Conservation (phyloP, 257 asterid species). For the Ehretia macrophylla region DNA sequence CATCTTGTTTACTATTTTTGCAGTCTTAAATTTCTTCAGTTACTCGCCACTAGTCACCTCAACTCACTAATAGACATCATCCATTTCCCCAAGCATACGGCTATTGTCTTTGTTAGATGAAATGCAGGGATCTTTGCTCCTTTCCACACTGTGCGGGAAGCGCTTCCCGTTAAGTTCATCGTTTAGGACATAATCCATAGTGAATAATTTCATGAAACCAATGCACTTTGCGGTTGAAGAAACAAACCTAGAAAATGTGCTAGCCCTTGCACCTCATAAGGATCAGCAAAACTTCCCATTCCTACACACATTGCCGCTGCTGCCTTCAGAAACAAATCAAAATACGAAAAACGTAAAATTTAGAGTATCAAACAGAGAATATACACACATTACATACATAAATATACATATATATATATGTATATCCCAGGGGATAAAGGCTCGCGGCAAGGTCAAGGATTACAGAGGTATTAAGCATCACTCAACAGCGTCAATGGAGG, state of each 20-base stretch:
- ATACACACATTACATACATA: too few species aligned
- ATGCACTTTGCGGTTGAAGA: not conserved
- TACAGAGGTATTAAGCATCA: not conserved
- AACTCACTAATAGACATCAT: not conserved
- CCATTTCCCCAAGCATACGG: not conserved
- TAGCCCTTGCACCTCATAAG: slow-evolving; percentile 93
- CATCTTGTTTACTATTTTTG: too few species aligned
- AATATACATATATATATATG: too few species aligned
- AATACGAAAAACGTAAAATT: slow-evolving; percentile 5
- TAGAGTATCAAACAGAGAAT: not conserved
- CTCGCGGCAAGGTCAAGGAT: too few species aligned
- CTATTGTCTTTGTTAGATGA: not conserved
- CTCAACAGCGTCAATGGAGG: too few species aligned
- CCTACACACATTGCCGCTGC: slow-evolving; percentile 98
- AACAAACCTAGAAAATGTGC: slow-evolving; percentile 90
- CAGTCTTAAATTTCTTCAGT: not conserved
- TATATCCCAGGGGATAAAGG: too few species aligned
- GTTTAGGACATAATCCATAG: not conserved
- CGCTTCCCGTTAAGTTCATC: not conserved
- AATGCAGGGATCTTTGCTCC: not conserved
- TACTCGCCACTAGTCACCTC: not conserved
- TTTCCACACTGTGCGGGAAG: not conserved
- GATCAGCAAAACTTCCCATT: slow-evolving; percentile 92
- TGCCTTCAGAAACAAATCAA: slow-evolving; percentile 50
- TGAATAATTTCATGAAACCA: not conserved